Evolutionary conservation across 306 rosid species (phyloP), one percentile per base, ranked within the genome.

Genomic region (Vicia villosa): DNA sequence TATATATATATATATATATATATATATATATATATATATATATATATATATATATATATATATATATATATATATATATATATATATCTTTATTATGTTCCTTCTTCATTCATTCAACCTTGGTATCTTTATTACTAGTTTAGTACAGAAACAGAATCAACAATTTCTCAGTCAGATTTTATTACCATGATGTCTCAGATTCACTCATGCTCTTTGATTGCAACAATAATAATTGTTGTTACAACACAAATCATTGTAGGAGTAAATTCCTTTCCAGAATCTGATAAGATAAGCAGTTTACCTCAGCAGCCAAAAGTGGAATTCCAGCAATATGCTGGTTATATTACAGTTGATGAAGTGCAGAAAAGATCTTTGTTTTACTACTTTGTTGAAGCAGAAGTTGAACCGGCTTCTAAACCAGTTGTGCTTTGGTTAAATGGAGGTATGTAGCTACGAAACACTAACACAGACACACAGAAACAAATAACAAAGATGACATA

Each of bases 401-500:
- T 73, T 4, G 85, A 89, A 38, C 92, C 97, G 3, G 69, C 83
- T 81, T 85, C 96, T 36, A 92, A 89, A 82, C 97, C 97, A n/a
- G 71, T 92, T 7, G 97, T 92, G 21, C 95, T 92, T 50, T 92
- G 97, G 97, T 73, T 89, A 22, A 86, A 85, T 75, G 90, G 92
- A 77, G 96, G 96, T 89, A 58, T 66, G 38, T 3, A 6, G 5
- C 10, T 26, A 24, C 1, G 17, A 13, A 55, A 2, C n/a, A 52
- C 8, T 14, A 3, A 14, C 19, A 1, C 3, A 12, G 24, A 22
- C 9, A 22, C n/a, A 12, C n/a, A n/a, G n/a, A n/a, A n/a, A n/a
- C 16, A 5, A 5, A 50, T 5, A 50, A 5, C 6, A 0, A 50
- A 54, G 1, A 6, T 54, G 17, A 54, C 36, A 2, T 8, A 54